phyloP scores from a whole-genome alignment of 495 filamentous ascomycete species.

The Penicillium goetzii region DNA sequence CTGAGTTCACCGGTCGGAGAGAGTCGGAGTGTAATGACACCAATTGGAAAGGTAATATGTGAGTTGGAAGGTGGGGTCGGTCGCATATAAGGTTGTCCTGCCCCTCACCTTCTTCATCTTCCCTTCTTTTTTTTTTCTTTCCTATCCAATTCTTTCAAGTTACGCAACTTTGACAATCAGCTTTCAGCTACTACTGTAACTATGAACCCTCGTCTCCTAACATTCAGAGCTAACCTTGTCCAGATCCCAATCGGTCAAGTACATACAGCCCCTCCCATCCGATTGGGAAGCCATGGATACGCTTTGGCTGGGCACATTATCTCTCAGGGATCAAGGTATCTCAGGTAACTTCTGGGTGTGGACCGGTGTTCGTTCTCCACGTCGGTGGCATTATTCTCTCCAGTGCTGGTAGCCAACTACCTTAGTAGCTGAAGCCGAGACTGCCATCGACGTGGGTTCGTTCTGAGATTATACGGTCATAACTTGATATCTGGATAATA shows the following conservation, averaged over 20 bases:
- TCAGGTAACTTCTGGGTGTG: slow-evolving; percentile 65
- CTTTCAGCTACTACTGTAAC: slow-evolving; percentile 26
- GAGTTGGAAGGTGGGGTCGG: slow-evolving; percentile 23
- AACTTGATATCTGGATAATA: slow-evolving; percentile 99
- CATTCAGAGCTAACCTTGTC: slow-evolving; percentile 24
- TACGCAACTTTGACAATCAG: not conserved
- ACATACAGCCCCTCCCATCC: slow-evolving; percentile 30
- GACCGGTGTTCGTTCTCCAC: slow-evolving; percentile 66
- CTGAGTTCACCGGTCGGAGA: slow-evolving; percentile 32
- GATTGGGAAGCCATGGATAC: slow-evolving; percentile 47
- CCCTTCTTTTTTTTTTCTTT: slow-evolving; percentile 7
- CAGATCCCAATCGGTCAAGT: slow-evolving; percentile 27
- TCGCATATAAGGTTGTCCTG: slow-evolving; percentile 27
- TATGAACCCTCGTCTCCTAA: slow-evolving; percentile 10
- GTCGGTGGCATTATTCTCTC: slow-evolving; percentile 20
- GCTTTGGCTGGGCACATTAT: slow-evolving; percentile 46
- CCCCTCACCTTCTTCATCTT: slow-evolving; percentile 19
- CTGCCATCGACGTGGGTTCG: slow-evolving; percentile 46
- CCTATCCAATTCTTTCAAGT: slow-evolving; percentile 5
- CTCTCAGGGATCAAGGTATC: slow-evolving; percentile 62
- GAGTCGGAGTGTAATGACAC: slow-evolving; percentile 24
- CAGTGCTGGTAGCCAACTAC: slow-evolving; percentile 1
- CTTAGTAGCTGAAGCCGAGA: slow-evolving; percentile 1
- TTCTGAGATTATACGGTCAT: slow-evolving; percentile 94
- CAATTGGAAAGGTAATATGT: slow-evolving; percentile 11